Evolutionary conservation across 2,329 filamentous ascomycete genomes (phyloP), one percentile per base, ranked within the genome.

Genomic region (Penicillium olsonii): DNA sequence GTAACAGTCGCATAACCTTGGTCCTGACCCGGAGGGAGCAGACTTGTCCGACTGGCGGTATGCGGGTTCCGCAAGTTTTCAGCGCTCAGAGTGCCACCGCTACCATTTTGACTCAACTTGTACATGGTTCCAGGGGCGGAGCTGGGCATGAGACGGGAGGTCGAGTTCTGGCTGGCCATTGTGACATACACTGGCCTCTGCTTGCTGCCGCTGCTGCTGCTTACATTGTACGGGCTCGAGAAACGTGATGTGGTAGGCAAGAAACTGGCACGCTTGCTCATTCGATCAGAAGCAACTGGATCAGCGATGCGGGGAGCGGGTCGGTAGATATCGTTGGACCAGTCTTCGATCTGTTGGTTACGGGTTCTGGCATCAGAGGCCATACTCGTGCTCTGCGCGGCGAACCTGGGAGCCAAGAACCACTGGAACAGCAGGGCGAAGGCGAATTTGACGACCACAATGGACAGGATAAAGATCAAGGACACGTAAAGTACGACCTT

Each of bases 401-500:
- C 92, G 66, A 92, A 97, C 56, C 86, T 87, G 60, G 87, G 86
- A 68, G 88, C 88, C 58, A 97, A 79, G 73, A 99, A 96, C 95
- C 95, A 99, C 66, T 96, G 90, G 77, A 99, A 99, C 51, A 92
- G 72, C 37, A 97, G 68, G 10, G 94, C 94, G 43, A 99, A 81
- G n/a, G 87, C 67, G 66, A 99, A 99, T 59, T 95, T 92, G 55
- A 87, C 82, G 14, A 82, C 67, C 5, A 99, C 95, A 43, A 99
- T 90, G 4, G 90, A 85, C 52, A 99, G 75, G 73, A 99, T 99
- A 70, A 99, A 89, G 45, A 87, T 84, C 56, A 99, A 78, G 4
- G 92, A 95, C 44, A 95, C 86, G 67, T 99, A 99, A 37, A 99
- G 84, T 3, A 99, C 94, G 20, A 99, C 92, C 74, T 96, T 88